These are phyloP conservation scores for Suillus occidentalis DNA, from an alignment of 768 basidiomycete species.

Conservation along the genomic window DNA sequence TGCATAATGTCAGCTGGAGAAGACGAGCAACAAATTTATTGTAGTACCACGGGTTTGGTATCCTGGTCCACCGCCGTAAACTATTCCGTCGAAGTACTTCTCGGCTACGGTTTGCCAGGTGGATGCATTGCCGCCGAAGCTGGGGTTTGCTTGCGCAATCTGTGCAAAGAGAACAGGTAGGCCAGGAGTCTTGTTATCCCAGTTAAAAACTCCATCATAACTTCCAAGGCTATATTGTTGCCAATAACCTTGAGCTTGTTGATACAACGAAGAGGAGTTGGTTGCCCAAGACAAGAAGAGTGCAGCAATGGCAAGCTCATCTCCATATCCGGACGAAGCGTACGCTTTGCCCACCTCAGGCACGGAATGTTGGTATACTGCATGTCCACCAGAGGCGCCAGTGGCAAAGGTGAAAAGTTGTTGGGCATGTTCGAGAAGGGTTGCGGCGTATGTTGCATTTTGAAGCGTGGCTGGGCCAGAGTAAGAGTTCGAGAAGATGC, in stretches of 20 bases:
- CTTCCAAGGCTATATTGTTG: constrained; percentile 52
- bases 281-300: constrained; percentile 75
- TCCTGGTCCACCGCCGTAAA: constrained; percentile 55
- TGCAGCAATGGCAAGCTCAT: constrained; percentile 75
- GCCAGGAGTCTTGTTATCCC: constrained; percentile 84
- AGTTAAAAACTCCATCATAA: constrained; percentile 71
- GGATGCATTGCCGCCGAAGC: constrained; percentile 55
- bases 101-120: constrained; percentile 74
- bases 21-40: constrained; percentile 1
- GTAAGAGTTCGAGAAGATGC: constrained; percentile 52
- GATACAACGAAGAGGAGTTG: constrained; percentile 57
- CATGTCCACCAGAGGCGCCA: constrained; percentile 49
- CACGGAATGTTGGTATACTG: constrained; percentile 68
- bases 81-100: constrained; percentile 69
- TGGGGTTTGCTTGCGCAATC: constrained; percentile 56
- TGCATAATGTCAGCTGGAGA: constrained; percentile 1
- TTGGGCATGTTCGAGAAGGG: constrained; percentile 71
- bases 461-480: constrained; percentile 64
- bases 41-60: constrained; percentile 59
- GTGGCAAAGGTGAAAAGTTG: constrained; percentile 77
- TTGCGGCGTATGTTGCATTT: constrained; percentile 70
- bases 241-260: constrained; percentile 65
- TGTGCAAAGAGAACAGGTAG: constrained; percentile 76
- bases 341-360: constrained; percentile 66
- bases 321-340: constrained; percentile 66